Conservation (phyloP, 2,329 filamentous ascomycete genomes). For the Decorospora gaudefroyi region DNA sequence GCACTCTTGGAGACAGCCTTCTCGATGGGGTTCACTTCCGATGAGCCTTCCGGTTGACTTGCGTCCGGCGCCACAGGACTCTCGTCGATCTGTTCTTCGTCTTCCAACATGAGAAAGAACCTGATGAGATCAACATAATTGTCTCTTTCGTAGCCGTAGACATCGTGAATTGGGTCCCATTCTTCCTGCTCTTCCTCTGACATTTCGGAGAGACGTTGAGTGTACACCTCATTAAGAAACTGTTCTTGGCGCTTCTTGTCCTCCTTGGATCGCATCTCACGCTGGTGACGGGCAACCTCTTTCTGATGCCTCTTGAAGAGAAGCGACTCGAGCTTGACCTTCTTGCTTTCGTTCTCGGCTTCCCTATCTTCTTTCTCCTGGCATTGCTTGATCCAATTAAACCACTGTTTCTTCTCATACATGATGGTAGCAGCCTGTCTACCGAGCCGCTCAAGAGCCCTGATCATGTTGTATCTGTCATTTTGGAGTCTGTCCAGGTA, state of each 20-base stretch:
- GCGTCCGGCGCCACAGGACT: neutral
- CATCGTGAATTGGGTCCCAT: constrained; percentile 58
- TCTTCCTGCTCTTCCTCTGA: constrained; percentile 45
- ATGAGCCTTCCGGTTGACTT: neutral
- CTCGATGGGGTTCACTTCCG: constrained; percentile 8
- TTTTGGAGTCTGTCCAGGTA: constrained; percentile 48
- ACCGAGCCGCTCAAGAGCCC: constrained; percentile 52
- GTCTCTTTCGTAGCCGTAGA: constrained; percentile 52
- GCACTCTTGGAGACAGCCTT: constrained; percentile 32
- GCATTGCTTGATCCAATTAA: constrained; percentile 52
- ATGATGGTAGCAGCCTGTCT: constrained; percentile 52
- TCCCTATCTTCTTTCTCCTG: constrained; percentile 54
- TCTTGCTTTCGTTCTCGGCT: constrained; percentile 56
- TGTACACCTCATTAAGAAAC: constrained; percentile 52
- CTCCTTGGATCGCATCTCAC: constrained; percentile 49
- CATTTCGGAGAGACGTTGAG: constrained; percentile 48
- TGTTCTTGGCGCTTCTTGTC: constrained; percentile 52
- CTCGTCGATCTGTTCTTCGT: constrained; percentile 14
- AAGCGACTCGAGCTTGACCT: constrained; percentile 55
- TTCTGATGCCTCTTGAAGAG: constrained; percentile 56
- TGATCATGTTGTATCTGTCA: constrained; percentile 46
- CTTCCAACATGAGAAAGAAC: constrained; percentile 53
- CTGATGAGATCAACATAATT: constrained; percentile 54
- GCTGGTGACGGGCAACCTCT: constrained; percentile 50
- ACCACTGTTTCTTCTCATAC: constrained; percentile 56